phyloP scores from a whole-genome alignment of 306 rosid species.

The Cucumis sativus region Cucumber_9930_V3 NC_026656.2:17304001-17304500 shows the following conservation, averaged over 20 bases:
- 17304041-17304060: conserved; percentile 78
- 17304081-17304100: conserved; percentile 68
- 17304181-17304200: conserved; percentile 76
- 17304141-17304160: conserved; percentile 84
- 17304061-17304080: conserved; percentile 74
- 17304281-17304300: conserved; percentile 64
- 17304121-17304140: conserved; percentile 56
- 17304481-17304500: conserved; percentile 58
- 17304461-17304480: conserved; percentile 73
- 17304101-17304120: conserved; percentile 84
- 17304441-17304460: conserved; percentile 91
- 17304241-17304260: conserved; percentile 61
- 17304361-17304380: conserved; percentile 82
- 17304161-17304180: conserved; percentile 86
- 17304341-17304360: conserved; percentile 65
- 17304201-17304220: conserved; percentile 73
- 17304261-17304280: conserved; percentile 73
- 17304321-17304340: conserved; percentile 45
- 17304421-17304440: conserved; percentile 62
- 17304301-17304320: conserved; percentile 72
- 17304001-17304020: conserved; percentile 75
- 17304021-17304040: conserved; percentile 72
- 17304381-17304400: conserved; percentile 73
- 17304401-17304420: conserved; percentile 62
- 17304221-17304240: conserved; percentile 60